These are phyloP conservation scores for Eucalyptus victrix DNA, from an alignment of 345 rosid species.

Conservation along the genomic window DNA sequence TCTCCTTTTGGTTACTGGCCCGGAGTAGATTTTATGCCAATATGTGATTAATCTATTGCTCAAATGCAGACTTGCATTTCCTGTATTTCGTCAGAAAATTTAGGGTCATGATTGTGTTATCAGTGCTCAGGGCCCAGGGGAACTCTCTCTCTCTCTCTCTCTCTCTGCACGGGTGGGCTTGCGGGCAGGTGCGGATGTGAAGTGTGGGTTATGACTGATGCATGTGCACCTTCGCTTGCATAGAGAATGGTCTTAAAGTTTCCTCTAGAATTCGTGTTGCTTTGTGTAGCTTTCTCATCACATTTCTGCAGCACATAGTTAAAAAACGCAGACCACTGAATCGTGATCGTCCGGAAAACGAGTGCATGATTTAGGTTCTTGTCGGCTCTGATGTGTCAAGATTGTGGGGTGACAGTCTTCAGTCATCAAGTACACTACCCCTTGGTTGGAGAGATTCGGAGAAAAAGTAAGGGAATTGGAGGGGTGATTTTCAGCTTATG, in stretches of 20 bases:
- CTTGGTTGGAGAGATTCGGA: neutral
- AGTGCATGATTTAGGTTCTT: neutral
- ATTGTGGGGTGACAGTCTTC: neutral
- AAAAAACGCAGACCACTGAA: neutral
- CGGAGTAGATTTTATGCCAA: neutral
- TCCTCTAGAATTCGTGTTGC: neutral
- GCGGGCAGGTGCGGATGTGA: neutral
- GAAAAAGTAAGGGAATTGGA: neutral
- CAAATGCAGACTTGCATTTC: neutral
- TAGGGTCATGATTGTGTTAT: neutral
- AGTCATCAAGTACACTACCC: neutral
- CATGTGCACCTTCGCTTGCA: neutral
- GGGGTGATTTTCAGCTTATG: neutral
- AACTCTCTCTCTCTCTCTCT: neutral
- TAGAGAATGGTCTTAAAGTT: neutral
- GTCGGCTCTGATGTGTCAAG: neutral
- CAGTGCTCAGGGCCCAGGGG: neutral
- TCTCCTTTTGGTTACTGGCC: neutral
- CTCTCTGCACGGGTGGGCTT: neutral
- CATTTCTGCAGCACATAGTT: neutral
- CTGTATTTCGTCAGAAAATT: neutral
- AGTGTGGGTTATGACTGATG: neutral
- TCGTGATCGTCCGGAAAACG: neutral
- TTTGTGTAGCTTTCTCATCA: neutral
- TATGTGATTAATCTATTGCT: neutral